These are phyloP conservation scores for Rhizophlyctis rosea DNA, from an alignment of 192 early-diverging fungal species.

Conservation along the genomic window DNA sequence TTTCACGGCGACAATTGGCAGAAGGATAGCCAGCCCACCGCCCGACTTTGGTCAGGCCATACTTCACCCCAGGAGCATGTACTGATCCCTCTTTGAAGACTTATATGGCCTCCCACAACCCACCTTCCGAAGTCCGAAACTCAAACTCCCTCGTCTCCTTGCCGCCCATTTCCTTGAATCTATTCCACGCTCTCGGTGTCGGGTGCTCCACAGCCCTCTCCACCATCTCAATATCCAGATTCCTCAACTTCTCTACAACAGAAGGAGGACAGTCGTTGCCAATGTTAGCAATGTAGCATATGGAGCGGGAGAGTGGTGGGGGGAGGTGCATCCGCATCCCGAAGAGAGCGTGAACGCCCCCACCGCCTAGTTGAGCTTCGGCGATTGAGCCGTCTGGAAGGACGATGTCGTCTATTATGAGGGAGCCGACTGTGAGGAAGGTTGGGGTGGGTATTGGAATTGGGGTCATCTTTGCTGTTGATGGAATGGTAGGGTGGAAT, in stretches of 20 bases:
- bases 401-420: slow-evolving; percentile 26
- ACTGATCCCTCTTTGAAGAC: too few species aligned
- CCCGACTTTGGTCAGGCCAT: too few species aligned
- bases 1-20: too few species aligned
- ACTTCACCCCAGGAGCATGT: too few species aligned
- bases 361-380: slow-evolving; percentile 13
- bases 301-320: background rate
- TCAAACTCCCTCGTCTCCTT: slow-evolving; percentile 6
- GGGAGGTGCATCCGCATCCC: slow-evolving; percentile 14
- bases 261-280: slow-evolving; percentile 12
- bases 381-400: background rate
- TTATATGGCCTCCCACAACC: too few species aligned
- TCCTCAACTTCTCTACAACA: background rate
- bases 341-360: slow-evolving; percentile 10
- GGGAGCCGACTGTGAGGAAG: slow-evolving; percentile 16
- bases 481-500: too few species aligned
- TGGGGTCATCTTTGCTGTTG: too few species aligned
- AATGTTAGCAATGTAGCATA: slow-evolving; percentile 12
- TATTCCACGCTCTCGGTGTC: slow-evolving; percentile 22
- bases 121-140: slow-evolving; percentile 15
- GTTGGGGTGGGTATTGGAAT: background rate
- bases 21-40: too few species aligned
- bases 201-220: background rate
- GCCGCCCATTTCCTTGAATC: slow-evolving; percentile 2
- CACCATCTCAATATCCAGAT: slow-evolving; percentile 10